Conservation (phyloP, 257 asterid genomes). For the Solanum medicagineum region DNA sequence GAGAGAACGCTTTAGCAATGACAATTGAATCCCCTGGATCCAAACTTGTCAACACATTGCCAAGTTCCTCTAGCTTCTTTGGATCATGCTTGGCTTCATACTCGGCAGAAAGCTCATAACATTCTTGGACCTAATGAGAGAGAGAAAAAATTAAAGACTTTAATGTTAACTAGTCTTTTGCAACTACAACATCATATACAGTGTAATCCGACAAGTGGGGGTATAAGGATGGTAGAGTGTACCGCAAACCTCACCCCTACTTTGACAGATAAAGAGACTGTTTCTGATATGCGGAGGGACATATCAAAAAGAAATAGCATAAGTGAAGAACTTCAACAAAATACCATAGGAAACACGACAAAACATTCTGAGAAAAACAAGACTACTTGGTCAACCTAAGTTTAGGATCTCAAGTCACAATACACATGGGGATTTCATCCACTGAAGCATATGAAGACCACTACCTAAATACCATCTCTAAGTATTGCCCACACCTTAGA, state of each 20-base stretch:
- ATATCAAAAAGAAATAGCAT: background rate
- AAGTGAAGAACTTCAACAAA: background rate
- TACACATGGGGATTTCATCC: background rate
- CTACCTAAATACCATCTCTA: background rate
- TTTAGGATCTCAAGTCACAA: background rate
- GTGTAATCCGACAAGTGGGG: background rate
- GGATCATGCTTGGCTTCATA: slow-evolving; percentile 30
- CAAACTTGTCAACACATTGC: slow-evolving; percentile 25
- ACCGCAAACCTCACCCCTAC: background rate
- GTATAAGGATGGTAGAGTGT: background rate
- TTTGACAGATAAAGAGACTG: background rate
- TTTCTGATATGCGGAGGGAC: accelerated
- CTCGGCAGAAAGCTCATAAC: slow-evolving; percentile 38
- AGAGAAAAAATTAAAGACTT: background rate
- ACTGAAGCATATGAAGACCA: background rate
- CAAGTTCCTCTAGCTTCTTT: slow-evolving; percentile 34
- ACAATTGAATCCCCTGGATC: slow-evolving; percentile 45
- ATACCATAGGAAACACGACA: background rate
- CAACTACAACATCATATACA: background rate
- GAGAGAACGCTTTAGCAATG: slow-evolving; percentile 39
- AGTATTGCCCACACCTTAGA: background rate
- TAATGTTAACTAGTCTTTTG: background rate
- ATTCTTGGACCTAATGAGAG: slow-evolving; percentile 28
- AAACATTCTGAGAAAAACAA: background rate
- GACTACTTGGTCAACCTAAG: background rate